Base-by-base conservation (phyloP, 2,329 filamentous ascomycete species). In the Trichoderma koningii region DNA sequence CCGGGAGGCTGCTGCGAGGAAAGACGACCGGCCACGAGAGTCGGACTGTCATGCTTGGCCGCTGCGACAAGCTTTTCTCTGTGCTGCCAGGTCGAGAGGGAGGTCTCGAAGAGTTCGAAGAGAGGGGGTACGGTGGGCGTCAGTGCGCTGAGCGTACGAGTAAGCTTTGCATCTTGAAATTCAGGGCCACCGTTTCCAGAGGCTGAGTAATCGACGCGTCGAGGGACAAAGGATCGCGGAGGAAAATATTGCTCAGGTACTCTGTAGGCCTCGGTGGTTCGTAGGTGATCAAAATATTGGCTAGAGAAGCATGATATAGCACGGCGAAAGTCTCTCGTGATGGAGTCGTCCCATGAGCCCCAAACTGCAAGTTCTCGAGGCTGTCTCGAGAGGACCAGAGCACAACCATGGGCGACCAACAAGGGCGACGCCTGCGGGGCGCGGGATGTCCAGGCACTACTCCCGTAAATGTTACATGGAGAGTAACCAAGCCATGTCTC, bases 361-460 rank as follows among this genome's bases (percentile, higher is more conserved):
- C 63, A 65, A n/a, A 42, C 45, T 28, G 55, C 41, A 12, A 38
- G 38, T 59, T 57, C 47, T 55, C 62, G 62, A 59, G 62, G 53
- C 47, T 47, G 34, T 57, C 55, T 56, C 17, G 7, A 41, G 28
- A 41, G 7, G 10, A 14, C 34, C 34, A 38, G 28, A 57, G 55
- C 55, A 57, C 34, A 45, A n/a, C 41, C 26, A 41, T 34, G 60
- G 19, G 48, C 45, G 47, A 34, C 21, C 30, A 51, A 21, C 17
- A 51, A 47, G 53, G 23, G 23, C 53, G 56, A 38, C 53, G 48
- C 47, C 53, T 64, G 63, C 48, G 63, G 63, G 63, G 63, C 63
- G 53, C 63, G 63, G 63, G 53, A 64, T 64, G 63, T 64, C 53
- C 63, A 64, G 53, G 63, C 59, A 64, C 53, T 62, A 52, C 55